A percentile compares a stretch with the other conserved stretches of the same genome.
These are phyloP conservation scores for Pythium monospermum DNA, from an alignment of 352 stramenopile genomes.

Conservation along the genomic window DNA sequence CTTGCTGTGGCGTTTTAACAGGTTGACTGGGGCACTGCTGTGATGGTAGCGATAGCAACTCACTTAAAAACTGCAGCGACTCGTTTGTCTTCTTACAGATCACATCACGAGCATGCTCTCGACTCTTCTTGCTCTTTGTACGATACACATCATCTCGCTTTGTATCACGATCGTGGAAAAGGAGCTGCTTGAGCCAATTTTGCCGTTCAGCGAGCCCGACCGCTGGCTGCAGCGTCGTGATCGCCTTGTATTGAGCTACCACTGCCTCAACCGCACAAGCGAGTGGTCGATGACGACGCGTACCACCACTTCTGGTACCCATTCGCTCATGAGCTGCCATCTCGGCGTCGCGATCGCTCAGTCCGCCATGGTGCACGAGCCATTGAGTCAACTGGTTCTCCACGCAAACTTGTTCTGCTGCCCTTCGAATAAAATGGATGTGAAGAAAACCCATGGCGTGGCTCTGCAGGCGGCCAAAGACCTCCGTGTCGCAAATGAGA, in stretches of 20 bases:
- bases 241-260: slow-evolving; percentile 1
- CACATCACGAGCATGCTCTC: background rate
- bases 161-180: background rate
- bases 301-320: too few relatives aligned
- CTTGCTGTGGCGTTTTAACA: too few relatives aligned
- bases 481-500: slow-evolving; percentile 25
- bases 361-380: slow-evolving; percentile 1
- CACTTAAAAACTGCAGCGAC: slow-evolving; percentile 10
- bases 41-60: slow-evolving; percentile 4
- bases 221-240: background rate
- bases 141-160: background rate
- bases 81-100: background rate
- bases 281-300: background rate
- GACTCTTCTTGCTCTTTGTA: background rate
- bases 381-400: background rate
- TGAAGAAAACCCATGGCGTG: slow-evolving; percentile 19
- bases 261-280: background rate
- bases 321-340: background rate
- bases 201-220: background rate
- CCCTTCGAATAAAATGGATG: slow-evolving; percentile 4
- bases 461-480: slow-evolving; percentile 31
- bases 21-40: too few relatives aligned
- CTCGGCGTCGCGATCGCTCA: slow-evolving; percentile 4
- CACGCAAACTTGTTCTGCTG: background rate
- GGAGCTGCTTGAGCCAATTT: background rate